Evolutionary conservation across 495 filamentous ascomycete species (phyloP).

Genomic region (Aspergillus panamensis): DNA sequence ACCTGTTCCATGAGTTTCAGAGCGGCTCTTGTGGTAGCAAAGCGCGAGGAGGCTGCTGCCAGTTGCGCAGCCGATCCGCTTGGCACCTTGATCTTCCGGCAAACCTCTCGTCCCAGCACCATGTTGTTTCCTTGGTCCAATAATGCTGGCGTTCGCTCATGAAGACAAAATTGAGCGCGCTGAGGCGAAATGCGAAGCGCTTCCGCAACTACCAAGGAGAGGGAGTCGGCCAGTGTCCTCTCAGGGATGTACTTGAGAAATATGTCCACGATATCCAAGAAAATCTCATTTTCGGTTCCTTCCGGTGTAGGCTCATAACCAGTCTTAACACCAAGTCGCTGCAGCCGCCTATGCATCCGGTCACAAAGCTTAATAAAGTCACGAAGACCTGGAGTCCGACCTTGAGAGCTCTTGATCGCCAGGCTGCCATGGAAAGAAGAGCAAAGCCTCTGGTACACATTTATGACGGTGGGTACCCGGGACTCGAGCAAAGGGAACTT

Average conservation of each 20-base stretch:
- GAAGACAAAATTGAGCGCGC: conserved; percentile 65
- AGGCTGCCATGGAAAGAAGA: conserved; percentile 46
- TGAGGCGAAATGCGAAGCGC: conserved; percentile 81
- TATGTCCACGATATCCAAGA: conserved; percentile 84
- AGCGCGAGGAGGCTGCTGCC: conserved; percentile 38
- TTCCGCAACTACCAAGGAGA: conserved; percentile 70
- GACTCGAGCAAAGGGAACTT: conserved; percentile 66
- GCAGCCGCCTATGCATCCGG: conserved; percentile 60
- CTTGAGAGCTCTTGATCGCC: conserved; percentile 45
- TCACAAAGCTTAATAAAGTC: conserved; percentile 90
- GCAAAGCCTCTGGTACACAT: conserved; percentile 68
- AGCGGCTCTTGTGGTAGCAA: conserved; percentile 45
- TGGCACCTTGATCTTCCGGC: conserved; percentile 43
- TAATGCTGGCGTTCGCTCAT: conserved; percentile 62
- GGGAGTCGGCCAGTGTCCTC: conserved; percentile 52
- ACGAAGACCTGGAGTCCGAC: conserved; percentile 58
- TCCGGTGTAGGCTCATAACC: conserved; percentile 73
- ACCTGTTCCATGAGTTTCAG: conserved; percentile 71
- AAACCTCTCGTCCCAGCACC: conserved; percentile 63
- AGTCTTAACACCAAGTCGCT: conserved; percentile 58
- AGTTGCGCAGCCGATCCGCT: conserved; percentile 32
- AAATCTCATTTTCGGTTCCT: conserved; percentile 73
- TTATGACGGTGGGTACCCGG: conserved; percentile 67
- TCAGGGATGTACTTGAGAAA: conserved; percentile 79
- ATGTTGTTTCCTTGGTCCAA: conserved; percentile 55